These are phyloP conservation scores for Prunella vulgaris DNA, from an alignment of 257 asterid species.

Conservation along the genomic window DNA sequence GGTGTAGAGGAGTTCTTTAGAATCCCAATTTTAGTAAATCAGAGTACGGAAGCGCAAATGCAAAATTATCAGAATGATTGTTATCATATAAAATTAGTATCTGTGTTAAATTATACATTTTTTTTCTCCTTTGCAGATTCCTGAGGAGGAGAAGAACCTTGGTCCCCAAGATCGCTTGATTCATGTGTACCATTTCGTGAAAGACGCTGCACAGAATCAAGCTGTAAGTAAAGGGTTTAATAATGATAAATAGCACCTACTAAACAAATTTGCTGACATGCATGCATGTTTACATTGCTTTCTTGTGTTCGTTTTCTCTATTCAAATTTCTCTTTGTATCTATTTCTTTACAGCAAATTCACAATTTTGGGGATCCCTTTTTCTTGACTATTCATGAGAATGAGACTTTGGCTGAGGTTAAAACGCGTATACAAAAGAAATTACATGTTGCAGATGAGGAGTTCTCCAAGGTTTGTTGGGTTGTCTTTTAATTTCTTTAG, in stretches of 20 bases:
- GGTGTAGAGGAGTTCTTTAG: neutral
- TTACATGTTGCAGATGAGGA: slow-evolving; percentile 68
- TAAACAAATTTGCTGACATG: neutral
- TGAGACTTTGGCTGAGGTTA: slow-evolving; percentile 58
- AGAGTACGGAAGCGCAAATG: neutral
- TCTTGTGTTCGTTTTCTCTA: neutral
- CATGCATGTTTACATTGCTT: neutral
- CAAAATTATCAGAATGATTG: neutral
- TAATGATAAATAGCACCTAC: neutral
- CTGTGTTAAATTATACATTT: neutral
- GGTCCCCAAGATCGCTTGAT: slow-evolving; percentile 54
- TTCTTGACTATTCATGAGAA: slow-evolving; percentile 61
- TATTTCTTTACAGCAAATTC: slow-evolving; percentile 38
- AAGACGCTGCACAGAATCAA: slow-evolving; percentile 51
- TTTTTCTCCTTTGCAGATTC: slow-evolving; percentile 40
- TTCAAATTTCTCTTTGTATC: slow-evolving; percentile 9
- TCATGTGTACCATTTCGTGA: slow-evolving; percentile 60
- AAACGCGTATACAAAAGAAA: slow-evolving; percentile 55
- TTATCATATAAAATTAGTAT: neutral
- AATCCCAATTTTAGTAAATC: neutral
- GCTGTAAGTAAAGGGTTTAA: slow-evolving; percentile 31
- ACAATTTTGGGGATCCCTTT: slow-evolving; percentile 72
- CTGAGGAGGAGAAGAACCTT: slow-evolving; percentile 66
- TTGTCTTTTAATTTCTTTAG: slow-evolving; percentile 9
- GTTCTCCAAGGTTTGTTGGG: slow-evolving; percentile 46